These are phyloP conservation scores for Jamesozyma hellenica DNA, from an alignment of 805 yeast species.

Conservation along the genomic window DNA sequence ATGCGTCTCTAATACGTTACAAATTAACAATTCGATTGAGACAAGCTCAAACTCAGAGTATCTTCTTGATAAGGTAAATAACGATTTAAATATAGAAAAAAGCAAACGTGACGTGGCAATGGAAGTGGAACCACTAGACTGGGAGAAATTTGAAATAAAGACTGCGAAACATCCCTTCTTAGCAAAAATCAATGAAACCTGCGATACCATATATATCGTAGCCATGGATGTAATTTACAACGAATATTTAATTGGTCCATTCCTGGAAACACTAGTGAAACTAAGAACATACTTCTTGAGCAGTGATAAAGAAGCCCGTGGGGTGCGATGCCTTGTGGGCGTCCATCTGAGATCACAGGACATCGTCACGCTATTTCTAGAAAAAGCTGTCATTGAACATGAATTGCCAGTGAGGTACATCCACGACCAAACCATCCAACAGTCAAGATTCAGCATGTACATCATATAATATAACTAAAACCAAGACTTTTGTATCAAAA, in stretches of 20 bases:
- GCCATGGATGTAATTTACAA: constrained; percentile 32
- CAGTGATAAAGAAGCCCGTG: neutral
- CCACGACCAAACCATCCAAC: constrained; percentile 9
- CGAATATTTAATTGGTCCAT: constrained; percentile 27
- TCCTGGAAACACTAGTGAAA: constrained; percentile 17
- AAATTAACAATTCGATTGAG: neutral
- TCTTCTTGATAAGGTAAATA: no score
- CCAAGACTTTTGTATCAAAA: no score
- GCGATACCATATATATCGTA: constrained; percentile 14
- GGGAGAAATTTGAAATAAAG: constrained; percentile 21
- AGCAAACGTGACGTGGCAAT: neutral
- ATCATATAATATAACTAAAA: constrained; percentile 10
- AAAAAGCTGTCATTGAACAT: constrained; percentile 17
- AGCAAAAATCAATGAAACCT: neutral
- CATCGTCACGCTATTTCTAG: constrained; percentile 20
- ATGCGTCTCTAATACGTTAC: constrained; percentile 9
- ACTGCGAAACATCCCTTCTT: constrained; percentile 4
- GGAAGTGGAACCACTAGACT: constrained; percentile 17
- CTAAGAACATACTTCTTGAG: constrained; percentile 7
- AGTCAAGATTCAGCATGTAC: constrained; percentile 20
- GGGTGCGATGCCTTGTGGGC: constrained; percentile 18
- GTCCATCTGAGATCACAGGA: constrained; percentile 28
- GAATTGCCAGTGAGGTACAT: constrained; percentile 14
- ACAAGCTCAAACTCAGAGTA: no score
- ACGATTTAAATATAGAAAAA: no score